Conservation (phyloP, 75 land plant genomes). For the Isoetes taiwanensis region DNA sequence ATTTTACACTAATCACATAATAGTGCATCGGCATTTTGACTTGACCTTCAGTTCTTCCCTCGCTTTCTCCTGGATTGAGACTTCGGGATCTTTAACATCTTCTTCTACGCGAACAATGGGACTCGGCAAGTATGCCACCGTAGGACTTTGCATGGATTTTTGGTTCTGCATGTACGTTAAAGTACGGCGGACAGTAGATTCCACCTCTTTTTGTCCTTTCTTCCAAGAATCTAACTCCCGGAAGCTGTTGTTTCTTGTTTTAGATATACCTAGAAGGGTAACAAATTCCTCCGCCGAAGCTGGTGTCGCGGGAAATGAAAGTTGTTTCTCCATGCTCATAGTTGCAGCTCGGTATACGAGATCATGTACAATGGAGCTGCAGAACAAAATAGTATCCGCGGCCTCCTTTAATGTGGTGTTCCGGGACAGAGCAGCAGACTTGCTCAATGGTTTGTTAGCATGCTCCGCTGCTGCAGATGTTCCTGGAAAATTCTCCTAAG, state of each 20-base stretch:
- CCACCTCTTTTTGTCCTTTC: background rate
- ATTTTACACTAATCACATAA: slow-evolving; percentile 31
- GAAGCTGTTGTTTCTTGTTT: too few species aligned
- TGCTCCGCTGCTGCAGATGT: slow-evolving; percentile 26
- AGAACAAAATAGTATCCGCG: slow-evolving; percentile 66
- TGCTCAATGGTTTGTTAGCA: slow-evolving; percentile 18
- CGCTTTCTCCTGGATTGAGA: slow-evolving; percentile 24
- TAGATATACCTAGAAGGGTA: slow-evolving; percentile 22
- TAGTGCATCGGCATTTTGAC: slow-evolving; percentile 61
- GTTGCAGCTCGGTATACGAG: slow-evolving; percentile 53
- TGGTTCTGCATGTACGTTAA: slow-evolving; percentile 8
- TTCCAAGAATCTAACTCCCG: too few species aligned
- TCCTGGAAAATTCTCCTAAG: too few species aligned
- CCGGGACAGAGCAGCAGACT: slow-evolving; percentile 24
- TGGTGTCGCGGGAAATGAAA: slow-evolving; percentile 13
- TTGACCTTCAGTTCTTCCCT: slow-evolving; percentile 44
- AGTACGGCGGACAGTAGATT: slow-evolving; percentile 8
- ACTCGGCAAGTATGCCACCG: slow-evolving; percentile 4
- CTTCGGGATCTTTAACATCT: slow-evolving; percentile 10
- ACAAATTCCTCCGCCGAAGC: slow-evolving; percentile 25
- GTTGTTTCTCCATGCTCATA: slow-evolving; percentile 47
- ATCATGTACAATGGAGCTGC: slow-evolving; percentile 56
- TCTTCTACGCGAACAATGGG: slow-evolving; percentile 4
- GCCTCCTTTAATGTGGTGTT: slow-evolving; percentile 68
- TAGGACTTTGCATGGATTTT: slow-evolving; percentile 9